These are phyloP conservation scores for Aspergillus wentii DNA, from an alignment of 495 filamentous ascomycete genomes.

Conservation along the genomic window DNA sequence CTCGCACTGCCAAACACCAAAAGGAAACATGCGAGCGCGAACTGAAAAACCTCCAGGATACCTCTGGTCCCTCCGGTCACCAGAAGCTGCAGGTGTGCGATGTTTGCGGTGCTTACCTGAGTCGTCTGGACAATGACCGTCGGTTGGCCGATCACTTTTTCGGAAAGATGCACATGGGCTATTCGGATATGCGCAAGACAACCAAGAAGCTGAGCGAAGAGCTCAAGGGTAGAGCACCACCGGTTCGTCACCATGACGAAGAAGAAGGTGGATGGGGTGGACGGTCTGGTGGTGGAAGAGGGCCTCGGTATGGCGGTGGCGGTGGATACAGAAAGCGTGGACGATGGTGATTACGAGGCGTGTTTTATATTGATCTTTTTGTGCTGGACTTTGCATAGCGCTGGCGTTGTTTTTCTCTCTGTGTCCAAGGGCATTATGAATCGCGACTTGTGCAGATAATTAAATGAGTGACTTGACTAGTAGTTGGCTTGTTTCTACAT, in stretches of 20 bases:
- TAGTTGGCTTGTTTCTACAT: too few species aligned
- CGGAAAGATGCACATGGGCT: conserved; percentile 98
- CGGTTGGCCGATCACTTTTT: conserved; percentile 96
- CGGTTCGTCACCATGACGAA: conserved; percentile 49
- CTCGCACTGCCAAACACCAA: conserved; percentile 70
- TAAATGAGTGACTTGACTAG: conserved; percentile 5
- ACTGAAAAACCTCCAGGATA: conserved; percentile 87
- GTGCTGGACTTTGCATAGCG: conserved; percentile 38
- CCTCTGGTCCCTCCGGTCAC: conserved; percentile 85
- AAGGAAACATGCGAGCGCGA: conserved; percentile 86
- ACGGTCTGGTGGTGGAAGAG: conserved; percentile 36
- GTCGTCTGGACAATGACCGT: conserved; percentile 87
- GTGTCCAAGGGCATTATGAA: conserved; percentile 14
- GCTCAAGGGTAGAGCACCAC: conserved; percentile 64
- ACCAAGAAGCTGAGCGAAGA: conserved; percentile 83
- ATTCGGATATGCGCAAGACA: conserved; percentile 94
- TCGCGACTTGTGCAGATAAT: conserved; percentile 14
- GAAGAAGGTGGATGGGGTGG: conserved; percentile 49
- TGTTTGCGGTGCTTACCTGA: conserved; percentile 92
- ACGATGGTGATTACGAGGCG: conserved; percentile 25
- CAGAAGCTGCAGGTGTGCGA: conserved; percentile 99
- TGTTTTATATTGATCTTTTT: conserved; percentile 12
- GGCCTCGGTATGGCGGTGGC: conserved; percentile 34
- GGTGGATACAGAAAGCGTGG: conserved; percentile 40
- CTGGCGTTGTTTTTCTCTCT: conserved; percentile 34